phyloP scores from a whole-genome alignment of 164 flowering plant genomes.

The grape (Vitis vinifera) region ASM3070453v1 NC_081818.1:5848001-5848500 shows the following conservation, averaged over 20 bases:
- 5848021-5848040: constrained; percentile 63
- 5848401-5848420: no score
- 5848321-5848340: background rate
- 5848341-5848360: background rate
- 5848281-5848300: background rate
- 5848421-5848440: no score
- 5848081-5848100: constrained; percentile 2
- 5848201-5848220: constrained; percentile 15
- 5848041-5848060: constrained; percentile 51
- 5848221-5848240: constrained; percentile 39
- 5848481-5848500: no score
- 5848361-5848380: no score
- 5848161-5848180: background rate
- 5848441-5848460: no score
- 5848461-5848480: no score
- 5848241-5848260: constrained; percentile 71
- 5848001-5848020: constrained; percentile 82
- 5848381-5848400: no score
- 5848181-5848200: constrained; percentile 45
- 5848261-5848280: constrained; percentile 68
- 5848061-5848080: constrained; percentile 50
- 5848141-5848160: background rate
- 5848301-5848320: background rate
- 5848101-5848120: background rate
- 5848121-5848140: no score